phyloP scores from a whole-genome alignment of 768 basidiomycete genomes.

The Lentinula guzmanii region DNA sequence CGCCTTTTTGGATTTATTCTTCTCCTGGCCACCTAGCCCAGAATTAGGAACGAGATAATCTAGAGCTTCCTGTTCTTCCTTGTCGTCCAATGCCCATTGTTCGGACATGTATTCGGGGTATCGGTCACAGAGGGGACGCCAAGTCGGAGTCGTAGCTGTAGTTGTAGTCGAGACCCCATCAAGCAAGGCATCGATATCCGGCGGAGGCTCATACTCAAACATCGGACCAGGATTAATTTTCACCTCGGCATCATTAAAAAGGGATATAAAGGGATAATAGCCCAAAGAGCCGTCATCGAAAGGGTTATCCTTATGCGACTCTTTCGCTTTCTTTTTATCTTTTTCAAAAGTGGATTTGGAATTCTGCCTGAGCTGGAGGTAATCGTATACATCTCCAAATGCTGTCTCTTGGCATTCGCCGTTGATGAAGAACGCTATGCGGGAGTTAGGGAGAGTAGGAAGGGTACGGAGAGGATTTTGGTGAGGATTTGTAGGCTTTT shows the following conservation, averaged over 20 bases:
- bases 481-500: slow-evolving; percentile 14
- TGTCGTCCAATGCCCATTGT: slow-evolving; percentile 70
- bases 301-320: slow-evolving; percentile 67
- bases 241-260: slow-evolving; percentile 87
- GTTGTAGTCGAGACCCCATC: neutral
- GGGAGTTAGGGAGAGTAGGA: slow-evolving; percentile 64
- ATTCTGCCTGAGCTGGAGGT: slow-evolving; percentile 68
- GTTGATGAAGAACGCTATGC: slow-evolving; percentile 88
- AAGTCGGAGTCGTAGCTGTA: slow-evolving; percentile 17
- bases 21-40: slow-evolving; percentile 27
- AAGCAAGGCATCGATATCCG: slow-evolving; percentile 67
- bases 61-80: slow-evolving; percentile 67
- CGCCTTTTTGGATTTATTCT: neutral
- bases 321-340: slow-evolving; percentile 49
- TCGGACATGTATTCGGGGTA: slow-evolving; percentile 83
- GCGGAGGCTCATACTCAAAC: slow-evolving; percentile 76
- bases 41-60: slow-evolving; percentile 24
- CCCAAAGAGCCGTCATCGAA: slow-evolving; percentile 94
- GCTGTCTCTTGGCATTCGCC: slow-evolving; percentile 80
- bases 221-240: slow-evolving; percentile 84
- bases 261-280: slow-evolving; percentile 91
- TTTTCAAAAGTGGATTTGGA: slow-evolving; percentile 56
- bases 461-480: slow-evolving; percentile 46
- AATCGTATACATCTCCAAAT: slow-evolving; percentile 87
- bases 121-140: slow-evolving; percentile 80